A percentile compares a stretch with the other conserved stretches of the same genome.
phyloP scores from a whole-genome alignment of 2,329 filamentous ascomycete species.

The Penicillium sp. region DNA sequence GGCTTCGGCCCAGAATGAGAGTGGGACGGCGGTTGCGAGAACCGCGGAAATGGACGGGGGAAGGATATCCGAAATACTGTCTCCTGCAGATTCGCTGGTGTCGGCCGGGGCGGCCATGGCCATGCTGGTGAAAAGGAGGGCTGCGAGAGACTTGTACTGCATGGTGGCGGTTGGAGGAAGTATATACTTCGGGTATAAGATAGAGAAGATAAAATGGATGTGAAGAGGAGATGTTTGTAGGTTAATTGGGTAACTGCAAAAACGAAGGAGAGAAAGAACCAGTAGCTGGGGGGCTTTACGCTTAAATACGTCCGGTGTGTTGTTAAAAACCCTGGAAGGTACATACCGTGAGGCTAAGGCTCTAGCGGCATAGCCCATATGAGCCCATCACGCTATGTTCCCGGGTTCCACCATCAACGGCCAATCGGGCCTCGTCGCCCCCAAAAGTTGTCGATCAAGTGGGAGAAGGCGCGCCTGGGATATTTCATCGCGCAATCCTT shows the following conservation, averaged over 20 bases:
- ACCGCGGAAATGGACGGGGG: constrained; percentile 8
- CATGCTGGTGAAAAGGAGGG: constrained; percentile 11
- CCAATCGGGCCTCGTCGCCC: constrained; percentile 14
- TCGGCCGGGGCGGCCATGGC: constrained; percentile 7
- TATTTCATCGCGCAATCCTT: not conserved
- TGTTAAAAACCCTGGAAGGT: not conserved
- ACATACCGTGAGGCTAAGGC: not conserved
- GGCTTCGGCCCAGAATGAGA: constrained; percentile 6
- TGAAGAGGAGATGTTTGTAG: not conserved
- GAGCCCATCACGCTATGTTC: not conserved
- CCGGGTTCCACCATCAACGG: not conserved
- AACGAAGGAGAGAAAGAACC: not conserved
- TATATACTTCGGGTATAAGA: not conserved
- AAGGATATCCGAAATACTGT: not conserved
- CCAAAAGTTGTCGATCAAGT: not conserved
- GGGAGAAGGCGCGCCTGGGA: not conserved
- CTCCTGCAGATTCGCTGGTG: not conserved
- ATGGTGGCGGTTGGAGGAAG: constrained; percentile 4
- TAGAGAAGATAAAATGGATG: not conserved
- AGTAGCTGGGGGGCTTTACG: not conserved
- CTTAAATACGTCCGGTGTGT: not conserved
- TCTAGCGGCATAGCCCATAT: not conserved
- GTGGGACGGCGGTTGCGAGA: constrained; percentile 14
- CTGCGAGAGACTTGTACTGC: constrained; percentile 14
- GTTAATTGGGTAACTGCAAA: not conserved